Conservation (phyloP, 192 early-diverging fungal genomes). For the Dimargaris xerosporica region DNA sequence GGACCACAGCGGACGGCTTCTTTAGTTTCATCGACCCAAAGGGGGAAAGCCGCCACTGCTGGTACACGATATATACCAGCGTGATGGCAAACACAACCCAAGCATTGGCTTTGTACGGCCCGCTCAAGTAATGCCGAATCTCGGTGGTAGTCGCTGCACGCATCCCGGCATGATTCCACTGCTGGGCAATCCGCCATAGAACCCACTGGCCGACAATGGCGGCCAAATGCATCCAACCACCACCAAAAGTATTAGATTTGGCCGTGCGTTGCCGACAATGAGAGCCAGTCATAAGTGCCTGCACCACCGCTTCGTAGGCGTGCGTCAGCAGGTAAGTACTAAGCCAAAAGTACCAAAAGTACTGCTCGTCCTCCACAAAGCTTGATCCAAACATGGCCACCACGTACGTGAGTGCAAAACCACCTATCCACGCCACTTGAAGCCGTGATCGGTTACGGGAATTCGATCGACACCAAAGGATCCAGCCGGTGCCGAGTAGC, state of each 20-base stretch:
- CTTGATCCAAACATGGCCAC: conserved; percentile 46
- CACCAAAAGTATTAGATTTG: no score
- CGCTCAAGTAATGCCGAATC: conserved; percentile 19
- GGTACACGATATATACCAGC: not conserved
- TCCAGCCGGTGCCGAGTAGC: no score
- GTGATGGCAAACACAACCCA: conserved; percentile 19
- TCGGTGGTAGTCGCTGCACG: conserved; percentile 22
- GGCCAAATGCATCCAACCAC: no score
- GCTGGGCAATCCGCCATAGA: conserved; percentile 21
- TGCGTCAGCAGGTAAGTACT: conserved; percentile 39
- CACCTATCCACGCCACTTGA: no score
- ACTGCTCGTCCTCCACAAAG: conserved; percentile 60
- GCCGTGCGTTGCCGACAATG: no score
- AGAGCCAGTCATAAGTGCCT: no score
- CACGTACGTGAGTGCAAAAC: conserved; percentile 32
- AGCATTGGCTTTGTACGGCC: conserved; percentile 13
- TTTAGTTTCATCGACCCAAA: no score
- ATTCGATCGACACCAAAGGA: no score
- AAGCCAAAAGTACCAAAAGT: conserved; percentile 59
- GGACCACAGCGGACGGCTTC: no score
- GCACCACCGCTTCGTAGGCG: no score
- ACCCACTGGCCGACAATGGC: conserved; percentile 23
- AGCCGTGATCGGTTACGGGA: no score
- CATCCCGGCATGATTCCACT: conserved; percentile 31
- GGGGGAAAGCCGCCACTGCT: no score